These are phyloP conservation scores for Moelleriella libera DNA, from an alignment of 2,329 filamentous ascomycete genomes.

Conservation along the genomic window DNA sequence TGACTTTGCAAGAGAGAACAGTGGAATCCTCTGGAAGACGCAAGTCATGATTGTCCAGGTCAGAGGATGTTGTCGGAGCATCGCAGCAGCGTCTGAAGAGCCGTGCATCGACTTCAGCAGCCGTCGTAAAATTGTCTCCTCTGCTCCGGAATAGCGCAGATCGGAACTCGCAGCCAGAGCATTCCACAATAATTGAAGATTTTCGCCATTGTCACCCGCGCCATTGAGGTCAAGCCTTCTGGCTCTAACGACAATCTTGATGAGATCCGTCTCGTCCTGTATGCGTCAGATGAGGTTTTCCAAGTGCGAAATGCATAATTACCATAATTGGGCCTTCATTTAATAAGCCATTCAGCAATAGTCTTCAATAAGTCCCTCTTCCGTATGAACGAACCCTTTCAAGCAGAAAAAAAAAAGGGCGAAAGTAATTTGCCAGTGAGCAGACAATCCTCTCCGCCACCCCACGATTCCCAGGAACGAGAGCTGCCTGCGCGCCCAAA, in stretches of 20 bases:
- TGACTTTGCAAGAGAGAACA: conserved; percentile 55
- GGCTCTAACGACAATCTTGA: conserved; percentile 26
- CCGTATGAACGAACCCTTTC: too few species aligned
- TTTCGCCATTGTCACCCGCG: conserved; percentile 27
- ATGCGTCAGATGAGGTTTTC: neutral
- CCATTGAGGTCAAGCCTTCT: conserved; percentile 40
- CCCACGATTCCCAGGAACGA: neutral
- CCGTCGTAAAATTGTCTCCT: conserved; percentile 46
- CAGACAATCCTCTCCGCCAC: neutral
- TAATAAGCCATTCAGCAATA: neutral
- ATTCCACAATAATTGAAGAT: conserved; percentile 34
- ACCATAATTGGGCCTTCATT: conserved; percentile 2
- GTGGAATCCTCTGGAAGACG: conserved; percentile 50
- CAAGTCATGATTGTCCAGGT: conserved; percentile 49
- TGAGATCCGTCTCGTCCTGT: conserved; percentile 24
- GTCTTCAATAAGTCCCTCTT: neutral
- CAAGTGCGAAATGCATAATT: neutral
- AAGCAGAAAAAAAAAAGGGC: conserved; percentile 2
- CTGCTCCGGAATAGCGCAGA: conserved; percentile 34
- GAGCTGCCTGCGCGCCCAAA: conserved; percentile 15
- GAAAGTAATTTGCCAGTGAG: neutral
- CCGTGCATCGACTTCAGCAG: conserved; percentile 48
- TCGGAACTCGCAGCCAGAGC: conserved; percentile 27
- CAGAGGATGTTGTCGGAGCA: conserved; percentile 37
- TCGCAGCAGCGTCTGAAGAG: conserved; percentile 30